Percentiles rank a stretch among this genome's conserved stretches.
phyloP scores from a whole-genome alignment of 192 early-diverging fungal species.

The Chytriomyces sp. region DNA sequence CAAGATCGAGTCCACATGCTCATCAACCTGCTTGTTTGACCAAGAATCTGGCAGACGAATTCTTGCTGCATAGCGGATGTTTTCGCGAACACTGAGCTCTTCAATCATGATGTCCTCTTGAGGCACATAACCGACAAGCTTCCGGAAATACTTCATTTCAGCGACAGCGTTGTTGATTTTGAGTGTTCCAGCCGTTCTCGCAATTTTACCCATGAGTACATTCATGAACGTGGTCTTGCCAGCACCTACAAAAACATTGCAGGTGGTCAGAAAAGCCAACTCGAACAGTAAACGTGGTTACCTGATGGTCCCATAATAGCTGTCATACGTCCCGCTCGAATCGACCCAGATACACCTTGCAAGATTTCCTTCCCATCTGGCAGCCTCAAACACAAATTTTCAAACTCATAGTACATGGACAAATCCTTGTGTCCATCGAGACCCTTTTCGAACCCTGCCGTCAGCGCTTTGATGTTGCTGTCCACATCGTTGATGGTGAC shows the following conservation, averaged over 20 bases:
- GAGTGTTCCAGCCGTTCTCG: constrained; percentile 37
- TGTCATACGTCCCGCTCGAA: constrained; percentile 74
- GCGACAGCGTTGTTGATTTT: constrained; percentile 35
- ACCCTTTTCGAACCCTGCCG: constrained; percentile 13
- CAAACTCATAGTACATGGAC: constrained; percentile 45
- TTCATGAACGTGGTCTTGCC: constrained; percentile 52
- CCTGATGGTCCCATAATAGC: constrained; percentile 93
- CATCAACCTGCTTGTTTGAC: constrained; percentile 66
- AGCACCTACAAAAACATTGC: constrained; percentile 49
- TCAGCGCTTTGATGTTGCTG: constrained; percentile 19
- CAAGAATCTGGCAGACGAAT: constrained; percentile 72
- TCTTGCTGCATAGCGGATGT: constrained; percentile 75
- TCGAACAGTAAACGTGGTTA: background rate
- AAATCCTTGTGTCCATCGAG: constrained; percentile 21
- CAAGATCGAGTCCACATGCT: constrained; percentile 73
- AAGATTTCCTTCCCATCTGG: constrained; percentile 65
- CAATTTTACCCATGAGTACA: constrained; percentile 47
- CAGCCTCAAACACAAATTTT: constrained; percentile 44
- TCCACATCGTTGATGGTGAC: background rate
- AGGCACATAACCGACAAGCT: constrained; percentile 49
- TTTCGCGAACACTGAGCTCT: constrained; percentile 73
- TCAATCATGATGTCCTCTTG: constrained; percentile 49
- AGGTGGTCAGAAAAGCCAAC: background rate
- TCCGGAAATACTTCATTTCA: constrained; percentile 42
- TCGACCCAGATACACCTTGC: constrained; percentile 70